Conservation (phyloP, 768 basidiomycete species). For the Macrolepiota albuminosa region DNA sequence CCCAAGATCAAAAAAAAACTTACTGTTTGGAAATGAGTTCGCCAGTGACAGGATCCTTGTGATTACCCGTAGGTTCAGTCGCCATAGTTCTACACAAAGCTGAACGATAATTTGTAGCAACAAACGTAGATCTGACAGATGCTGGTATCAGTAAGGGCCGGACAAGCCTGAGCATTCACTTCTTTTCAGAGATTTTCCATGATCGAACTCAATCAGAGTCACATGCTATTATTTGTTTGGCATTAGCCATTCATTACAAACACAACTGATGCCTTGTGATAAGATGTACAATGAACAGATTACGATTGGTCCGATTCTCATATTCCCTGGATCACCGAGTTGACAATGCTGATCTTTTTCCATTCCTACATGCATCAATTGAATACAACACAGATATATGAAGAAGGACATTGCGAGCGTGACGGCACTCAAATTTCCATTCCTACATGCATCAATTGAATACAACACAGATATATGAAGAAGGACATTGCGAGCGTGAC, state of each 20-base stretch:
- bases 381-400: slow-evolving; percentile 20
- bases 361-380: slow-evolving; percentile 21
- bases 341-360: slow-evolving; percentile 14
- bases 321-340: neutral
- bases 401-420: slow-evolving; percentile 13
- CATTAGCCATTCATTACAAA: neutral
- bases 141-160: slow-evolving; percentile 18
- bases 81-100: slow-evolving; percentile 30
- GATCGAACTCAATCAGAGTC: slow-evolving; percentile 10
- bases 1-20: slow-evolving; percentile 26
- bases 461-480: slow-evolving; percentile 20
- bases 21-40: slow-evolving; percentile 97
- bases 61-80: slow-evolving; percentile 38
- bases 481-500: slow-evolving; percentile 9
- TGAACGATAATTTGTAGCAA: slow-evolving; percentile 1
- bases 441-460: slow-evolving; percentile 20
- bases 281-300: neutral
- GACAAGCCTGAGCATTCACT: slow-evolving; percentile 29
- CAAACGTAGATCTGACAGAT: slow-evolving; percentile 8
- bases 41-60: slow-evolving; percentile 85
- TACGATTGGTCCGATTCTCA: neutral
- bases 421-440: slow-evolving; percentile 12
- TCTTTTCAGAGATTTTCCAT: slow-evolving; percentile 16
- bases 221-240: slow-evolving; percentile 7
- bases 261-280: neutral